Percentiles rank a stretch among this genome's conserved stretches.
Evolutionary conservation across 1,139 yeast genomes (phyloP).

Genomic region (Debaryomyces robertsiae): DNA sequence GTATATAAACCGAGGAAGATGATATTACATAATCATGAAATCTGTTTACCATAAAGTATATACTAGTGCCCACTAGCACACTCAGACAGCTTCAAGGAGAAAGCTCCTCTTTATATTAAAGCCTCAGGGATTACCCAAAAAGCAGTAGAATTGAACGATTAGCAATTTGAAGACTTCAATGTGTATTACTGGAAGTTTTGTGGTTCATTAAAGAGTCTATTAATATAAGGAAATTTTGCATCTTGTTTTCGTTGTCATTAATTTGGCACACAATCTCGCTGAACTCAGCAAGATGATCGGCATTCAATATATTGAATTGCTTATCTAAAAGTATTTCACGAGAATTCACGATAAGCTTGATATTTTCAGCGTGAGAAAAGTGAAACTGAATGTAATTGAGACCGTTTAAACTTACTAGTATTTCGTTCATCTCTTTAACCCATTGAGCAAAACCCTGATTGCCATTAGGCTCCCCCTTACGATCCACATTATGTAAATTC

Average conservation of each 20-base stretch:
- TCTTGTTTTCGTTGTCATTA: slow-evolving; percentile 3
- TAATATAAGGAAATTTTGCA: slow-evolving; percentile 2
- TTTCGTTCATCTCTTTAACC: slow-evolving; percentile 32
- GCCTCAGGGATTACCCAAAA: too few relatives aligned
- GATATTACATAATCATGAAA: slow-evolving; percentile 6
- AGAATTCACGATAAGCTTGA: slow-evolving; percentile 2
- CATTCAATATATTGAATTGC: slow-evolving; percentile 4
- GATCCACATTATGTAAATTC: slow-evolving; percentile 6
- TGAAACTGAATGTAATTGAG: slow-evolving; percentile 3
- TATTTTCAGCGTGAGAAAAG: slow-evolving; percentile 3
- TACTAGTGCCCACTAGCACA: too few relatives aligned
- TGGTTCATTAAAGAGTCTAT: not conserved
- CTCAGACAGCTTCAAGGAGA: not conserved
- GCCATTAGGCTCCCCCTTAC: slow-evolving; percentile 7
- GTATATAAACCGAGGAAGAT: slow-evolving; percentile 5
- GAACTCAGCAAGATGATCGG: slow-evolving; percentile 6
- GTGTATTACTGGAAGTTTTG: not conserved
- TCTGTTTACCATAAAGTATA: too few relatives aligned
- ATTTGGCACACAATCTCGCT: slow-evolving; percentile 4
- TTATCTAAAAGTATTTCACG: not conserved
- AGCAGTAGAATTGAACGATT: too few relatives aligned
- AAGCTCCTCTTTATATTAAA: too few relatives aligned
- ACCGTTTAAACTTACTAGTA: slow-evolving; percentile 22
- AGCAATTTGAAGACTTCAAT: slow-evolving; percentile 8
- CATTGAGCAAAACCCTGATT: slow-evolving; percentile 31